Evolutionary conservation across 306 rosid genomes (phyloP).

Genomic region (Sechiopsis laciniata): DNA sequence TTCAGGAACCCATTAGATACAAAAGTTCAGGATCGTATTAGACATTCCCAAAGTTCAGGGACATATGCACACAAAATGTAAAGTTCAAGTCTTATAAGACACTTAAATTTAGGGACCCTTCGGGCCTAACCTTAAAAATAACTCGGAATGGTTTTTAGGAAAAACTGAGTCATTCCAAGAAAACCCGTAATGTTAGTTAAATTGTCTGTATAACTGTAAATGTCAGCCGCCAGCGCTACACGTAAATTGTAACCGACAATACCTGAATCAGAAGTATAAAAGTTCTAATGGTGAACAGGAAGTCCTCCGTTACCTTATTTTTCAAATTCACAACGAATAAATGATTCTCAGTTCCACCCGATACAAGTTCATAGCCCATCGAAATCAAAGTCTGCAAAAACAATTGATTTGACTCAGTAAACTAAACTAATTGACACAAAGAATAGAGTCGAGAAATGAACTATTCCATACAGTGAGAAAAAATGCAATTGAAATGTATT

Average conservation of each 20-base stretch:
- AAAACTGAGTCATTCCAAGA: too few relatives aligned
- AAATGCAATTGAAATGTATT: background rate
- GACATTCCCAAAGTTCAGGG: background rate
- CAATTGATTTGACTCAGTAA: background rate
- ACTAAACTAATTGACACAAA: background rate
- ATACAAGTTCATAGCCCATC: conserved; percentile 79
- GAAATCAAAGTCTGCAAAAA: conserved; percentile 69
- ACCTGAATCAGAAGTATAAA: background rate
- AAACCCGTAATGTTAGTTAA: background rate
- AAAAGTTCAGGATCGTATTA: too few relatives aligned
- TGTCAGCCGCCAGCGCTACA: background rate
- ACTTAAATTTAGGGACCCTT: too few relatives aligned
- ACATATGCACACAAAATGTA: background rate
- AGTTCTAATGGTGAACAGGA: conserved; percentile 16
- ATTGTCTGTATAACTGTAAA: background rate
- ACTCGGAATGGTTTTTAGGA: background rate
- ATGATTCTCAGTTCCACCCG: conserved; percentile 97
- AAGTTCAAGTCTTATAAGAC: background rate
- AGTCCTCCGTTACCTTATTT: conserved; percentile 54
- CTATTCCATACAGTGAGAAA: background rate
- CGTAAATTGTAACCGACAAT: background rate
- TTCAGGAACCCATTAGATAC: too few relatives aligned
- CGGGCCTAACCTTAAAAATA: background rate
- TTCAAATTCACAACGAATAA: conserved; percentile 76
- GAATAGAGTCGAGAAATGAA: background rate